Base-by-base conservation (phyloP, 805 yeast genomes). In the Suhomyces tanzawaensis region DNA sequence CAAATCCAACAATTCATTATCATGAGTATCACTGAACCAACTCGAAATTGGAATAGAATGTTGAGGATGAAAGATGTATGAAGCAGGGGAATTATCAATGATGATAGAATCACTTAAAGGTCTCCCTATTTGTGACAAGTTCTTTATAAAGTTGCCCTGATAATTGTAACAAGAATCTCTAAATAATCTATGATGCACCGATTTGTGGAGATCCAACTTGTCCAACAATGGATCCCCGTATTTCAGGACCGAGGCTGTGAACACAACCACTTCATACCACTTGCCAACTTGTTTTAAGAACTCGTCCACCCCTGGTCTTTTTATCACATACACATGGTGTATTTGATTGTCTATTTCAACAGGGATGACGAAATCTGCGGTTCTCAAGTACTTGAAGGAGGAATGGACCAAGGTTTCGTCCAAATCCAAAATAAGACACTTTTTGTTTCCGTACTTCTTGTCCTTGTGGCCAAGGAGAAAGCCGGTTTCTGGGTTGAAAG, bases 11-110 rank as follows among this genome's bases (percentile, higher is more conserved):
- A 93, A 72, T 71, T 93, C 99, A 59, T 90, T 90, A 62, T 93
- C 99, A 61, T 93, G 99, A 19, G 93, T 81, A 64, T 93, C 99
- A 49, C 96, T 86, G 71, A 93, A 93, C 99, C 99, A 93, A 60
- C 93, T 82, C 48, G 96, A 86, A 19, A 93, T 86, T 17, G 99
- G 99, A 19, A 93, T 84, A 7, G 98, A 95, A 66, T 93, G 96
- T 61, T 88, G 95, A 15, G 99, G 99, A 58, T 93, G 98, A 72
- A 93, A 86, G 40, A 91, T 82, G 63, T 93, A 93, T n/a, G 96
- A 87, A 3, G 98, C 96, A 1, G 99, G 98, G 2, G 98, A 90
- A 63, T 93, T 93, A 68, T 93, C 99, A 47, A 93, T 80, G 48
- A 93, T 93, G 40, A 93, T 89, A 30, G 85, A 70, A 48, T 89